Evolutionary conservation across 2,329 filamentous ascomycete genomes (phyloP).

Genomic region (Monilinia laxa): DNA sequence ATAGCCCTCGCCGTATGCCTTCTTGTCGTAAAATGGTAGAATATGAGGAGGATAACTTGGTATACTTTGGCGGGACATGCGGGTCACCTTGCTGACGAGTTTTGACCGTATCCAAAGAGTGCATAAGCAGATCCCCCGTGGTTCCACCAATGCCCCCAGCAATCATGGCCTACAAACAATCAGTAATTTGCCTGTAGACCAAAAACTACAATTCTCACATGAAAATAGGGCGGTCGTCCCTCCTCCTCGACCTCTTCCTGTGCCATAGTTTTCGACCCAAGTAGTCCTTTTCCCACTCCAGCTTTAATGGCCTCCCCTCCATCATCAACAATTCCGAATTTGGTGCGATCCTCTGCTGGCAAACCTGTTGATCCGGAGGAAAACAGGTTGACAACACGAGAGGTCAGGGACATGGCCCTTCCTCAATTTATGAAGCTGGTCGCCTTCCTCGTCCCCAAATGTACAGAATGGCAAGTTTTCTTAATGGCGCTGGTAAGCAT

Average conservation of each 20-base stretch:
- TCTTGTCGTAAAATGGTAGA: conserved; percentile 92
- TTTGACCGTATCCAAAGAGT: conserved; percentile 97
- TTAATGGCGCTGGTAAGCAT: conserved; percentile 7
- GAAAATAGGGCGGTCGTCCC: conserved; percentile 60
- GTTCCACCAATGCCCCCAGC: conserved; percentile 91
- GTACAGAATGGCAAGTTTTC: neutral
- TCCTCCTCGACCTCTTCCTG: conserved; percentile 48
- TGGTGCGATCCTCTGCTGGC: conserved; percentile 32
- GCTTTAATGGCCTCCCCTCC: conserved; percentile 40
- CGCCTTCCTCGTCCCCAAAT: conserved; percentile 13
- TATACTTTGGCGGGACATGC: conserved; percentile 88
- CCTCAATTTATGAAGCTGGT: conserved; percentile 32
- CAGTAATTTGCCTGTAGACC: conserved; percentile 27
- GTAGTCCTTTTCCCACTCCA: conserved; percentile 33
- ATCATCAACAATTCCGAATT: conserved; percentile 42
- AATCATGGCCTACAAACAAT: conserved; percentile 73
- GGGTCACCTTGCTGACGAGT: conserved; percentile 96
- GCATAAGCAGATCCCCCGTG: conserved; percentile 96
- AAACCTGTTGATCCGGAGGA: conserved; percentile 41
- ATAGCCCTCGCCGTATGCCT: conserved; percentile 79
- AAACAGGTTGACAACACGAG: conserved; percentile 53
- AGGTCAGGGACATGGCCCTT: conserved; percentile 57
- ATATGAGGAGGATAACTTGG: conserved; percentile 86
- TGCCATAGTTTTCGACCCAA: conserved; percentile 37
- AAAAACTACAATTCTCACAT: conserved; percentile 47